Conservation (phyloP, 2,329 filamentous ascomycete species). For the Scopulariopsis brevicaulis region DNA sequence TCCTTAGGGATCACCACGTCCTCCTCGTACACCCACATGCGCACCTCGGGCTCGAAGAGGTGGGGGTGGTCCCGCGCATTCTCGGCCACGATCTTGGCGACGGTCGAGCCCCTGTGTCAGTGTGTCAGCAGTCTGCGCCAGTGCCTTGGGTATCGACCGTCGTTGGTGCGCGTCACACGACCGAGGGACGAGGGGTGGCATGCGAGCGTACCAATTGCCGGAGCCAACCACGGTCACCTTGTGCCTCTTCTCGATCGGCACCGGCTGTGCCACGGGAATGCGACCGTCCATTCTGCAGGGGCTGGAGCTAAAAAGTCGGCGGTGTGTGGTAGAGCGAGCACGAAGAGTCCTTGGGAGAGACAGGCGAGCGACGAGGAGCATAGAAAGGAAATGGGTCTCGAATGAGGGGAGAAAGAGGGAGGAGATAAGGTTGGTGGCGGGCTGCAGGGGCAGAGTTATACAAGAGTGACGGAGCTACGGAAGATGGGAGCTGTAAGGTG, state of each 20-base stretch:
- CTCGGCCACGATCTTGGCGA: conserved; percentile 93
- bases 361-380: conserved; percentile 10
- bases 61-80: conserved; percentile 70
- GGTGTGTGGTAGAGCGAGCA: neutral
- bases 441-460: neutral
- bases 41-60: conserved; percentile 77
- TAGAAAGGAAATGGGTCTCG: neutral
- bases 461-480: neutral
- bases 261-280: conserved; percentile 19
- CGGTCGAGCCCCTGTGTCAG: conserved; percentile 71
- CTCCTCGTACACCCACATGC: conserved; percentile 99
- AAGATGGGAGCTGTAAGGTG: neutral
- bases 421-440: conserved; percentile 13
- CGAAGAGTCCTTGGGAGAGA: neutral
- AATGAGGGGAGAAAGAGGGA: conserved; percentile 8
- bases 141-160: neutral
- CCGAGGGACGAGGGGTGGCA: neutral
- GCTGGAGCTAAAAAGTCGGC: neutral
- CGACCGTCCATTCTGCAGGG: neutral
- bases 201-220: conserved; percentile 69
- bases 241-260: conserved; percentile 59
- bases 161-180: neutral
- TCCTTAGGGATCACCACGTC: conserved; percentile 62
- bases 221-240: conserved; percentile 92
- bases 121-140: neutral